Conservation (phyloP, 345 rosid genomes). For the Murraya koenigii region DNA sequence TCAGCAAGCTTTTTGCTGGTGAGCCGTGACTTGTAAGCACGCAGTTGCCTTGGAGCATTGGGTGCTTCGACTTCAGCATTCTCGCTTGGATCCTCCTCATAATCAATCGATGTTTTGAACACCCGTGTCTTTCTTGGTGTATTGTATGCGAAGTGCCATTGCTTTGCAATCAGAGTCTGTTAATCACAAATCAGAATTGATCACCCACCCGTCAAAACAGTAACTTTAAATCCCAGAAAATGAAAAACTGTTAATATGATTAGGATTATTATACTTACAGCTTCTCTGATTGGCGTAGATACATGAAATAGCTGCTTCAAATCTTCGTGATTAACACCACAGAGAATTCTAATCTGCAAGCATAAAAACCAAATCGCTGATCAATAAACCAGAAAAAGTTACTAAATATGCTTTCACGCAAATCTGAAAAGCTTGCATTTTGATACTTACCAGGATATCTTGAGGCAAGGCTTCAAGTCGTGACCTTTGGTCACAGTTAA, state of each 20-base stretch:
- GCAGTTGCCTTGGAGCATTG: slow-evolving; percentile 47
- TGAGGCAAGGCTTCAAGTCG: slow-evolving; percentile 68
- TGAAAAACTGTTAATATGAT: neutral
- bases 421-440: neutral
- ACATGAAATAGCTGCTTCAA: slow-evolving; percentile 58
- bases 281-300: slow-evolving; percentile 66
- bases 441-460: slow-evolving; percentile 61
- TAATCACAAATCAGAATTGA: neutral
- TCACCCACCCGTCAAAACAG: neutral
- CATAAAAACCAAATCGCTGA: neutral
- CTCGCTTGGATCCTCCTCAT: slow-evolving; percentile 25
- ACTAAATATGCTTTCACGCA: neutral
- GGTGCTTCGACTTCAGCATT: slow-evolving; percentile 57
- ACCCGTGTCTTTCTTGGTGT: slow-evolving; percentile 65
- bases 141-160: slow-evolving; percentile 54
- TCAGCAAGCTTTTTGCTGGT: slow-evolving; percentile 41
- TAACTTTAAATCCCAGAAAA: neutral
- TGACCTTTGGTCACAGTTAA: slow-evolving; percentile 31
- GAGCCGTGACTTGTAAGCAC: slow-evolving; percentile 30
- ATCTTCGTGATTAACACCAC: slow-evolving; percentile 71
- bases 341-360: slow-evolving; percentile 59
- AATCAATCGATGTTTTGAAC: slow-evolving; percentile 37
- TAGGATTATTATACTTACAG: slow-evolving; percentile 43
- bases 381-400: neutral
- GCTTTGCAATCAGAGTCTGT: slow-evolving; percentile 64